These are phyloP conservation scores for Calophaca sinica DNA, from an alignment of 306 rosid genomes.

Conservation along the genomic window DNA sequence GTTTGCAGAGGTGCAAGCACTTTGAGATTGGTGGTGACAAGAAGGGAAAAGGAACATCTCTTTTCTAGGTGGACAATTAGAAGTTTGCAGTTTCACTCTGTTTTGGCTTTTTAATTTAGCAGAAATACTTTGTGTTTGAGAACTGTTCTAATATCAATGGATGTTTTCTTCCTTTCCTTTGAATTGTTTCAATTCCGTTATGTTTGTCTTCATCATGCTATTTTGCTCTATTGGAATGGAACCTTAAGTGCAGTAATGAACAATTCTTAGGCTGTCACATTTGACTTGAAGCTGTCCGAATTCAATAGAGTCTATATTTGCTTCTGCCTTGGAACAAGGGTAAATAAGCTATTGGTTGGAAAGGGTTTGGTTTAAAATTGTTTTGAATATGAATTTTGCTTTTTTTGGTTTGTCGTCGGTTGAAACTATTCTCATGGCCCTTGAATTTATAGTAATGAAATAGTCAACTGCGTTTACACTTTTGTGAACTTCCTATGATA, in stretches of 20 bases:
- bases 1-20: slow-evolving; percentile 59
- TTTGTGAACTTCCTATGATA: too few species aligned
- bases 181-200: neutral
- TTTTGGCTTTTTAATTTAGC: neutral
- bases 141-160: slow-evolving; percentile 37
- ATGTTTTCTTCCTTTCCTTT: neutral
- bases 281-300: neutral
- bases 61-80: slow-evolving; percentile 46
- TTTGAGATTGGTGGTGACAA: slow-evolving; percentile 64
- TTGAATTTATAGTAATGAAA: neutral
- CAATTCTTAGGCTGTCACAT: neutral
- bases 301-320: too few species aligned
- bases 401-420: neutral
- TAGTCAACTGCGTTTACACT: too few species aligned
- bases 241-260: neutral
- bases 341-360: neutral
- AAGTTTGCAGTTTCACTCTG: slow-evolving; percentile 9
- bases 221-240: neutral
- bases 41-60: slow-evolving; percentile 65
- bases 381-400: neutral
- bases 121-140: slow-evolving; percentile 6
- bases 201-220: neutral
- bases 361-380: neutral
- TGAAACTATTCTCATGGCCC: neutral
- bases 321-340: neutral